Percentiles rank a stretch among this genome's conserved stretches.
These are phyloP conservation scores for Grigorovia yakushimaensis DNA, from an alignment of 805 yeast species.

Conservation along the genomic window DNA sequence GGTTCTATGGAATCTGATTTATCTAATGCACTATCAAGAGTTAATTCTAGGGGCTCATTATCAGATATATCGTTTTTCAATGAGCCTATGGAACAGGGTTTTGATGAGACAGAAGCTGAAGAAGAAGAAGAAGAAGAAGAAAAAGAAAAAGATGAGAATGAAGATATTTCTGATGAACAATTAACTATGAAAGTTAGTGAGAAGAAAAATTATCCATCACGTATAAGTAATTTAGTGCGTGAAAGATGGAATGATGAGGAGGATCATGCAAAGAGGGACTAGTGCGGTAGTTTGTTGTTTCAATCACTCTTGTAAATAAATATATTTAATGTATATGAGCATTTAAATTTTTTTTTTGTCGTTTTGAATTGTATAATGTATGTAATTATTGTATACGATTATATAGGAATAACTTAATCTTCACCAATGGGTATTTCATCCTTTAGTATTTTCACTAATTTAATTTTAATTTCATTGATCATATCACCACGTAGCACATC, in stretches of 20 bases:
- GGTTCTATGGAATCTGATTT: conserved; percentile 29
- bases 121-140: not conserved
- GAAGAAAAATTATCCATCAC: conserved; percentile 6
- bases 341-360: not conserved
- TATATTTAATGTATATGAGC: too few species aligned
- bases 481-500: conserved; percentile 80
- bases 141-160: not conserved
- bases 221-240: conserved; percentile 20
- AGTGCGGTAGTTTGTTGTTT: conserved; percentile 10
- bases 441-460: conserved; percentile 59
- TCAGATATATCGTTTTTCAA: conserved; percentile 55
- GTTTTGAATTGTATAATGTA: not conserved
- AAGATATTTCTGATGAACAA: too few species aligned
- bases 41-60: conserved; percentile 51
- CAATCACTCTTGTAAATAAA: too few species aligned
- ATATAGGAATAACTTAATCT: too few species aligned
- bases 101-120: conserved; percentile 1
- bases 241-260: conserved; percentile 20
- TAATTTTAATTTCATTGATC: conserved; percentile 67
- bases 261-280: conserved; percentile 5
- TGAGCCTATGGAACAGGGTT: conserved; percentile 8
- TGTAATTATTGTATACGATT: not conserved
- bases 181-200: too few species aligned
- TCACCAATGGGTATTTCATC: conserved; percentile 98
- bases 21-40: conserved; percentile 53